Conservation (phyloP, 2,329 filamentous ascomycete genomes). For the Pestalotiopsis fici region DNA sequence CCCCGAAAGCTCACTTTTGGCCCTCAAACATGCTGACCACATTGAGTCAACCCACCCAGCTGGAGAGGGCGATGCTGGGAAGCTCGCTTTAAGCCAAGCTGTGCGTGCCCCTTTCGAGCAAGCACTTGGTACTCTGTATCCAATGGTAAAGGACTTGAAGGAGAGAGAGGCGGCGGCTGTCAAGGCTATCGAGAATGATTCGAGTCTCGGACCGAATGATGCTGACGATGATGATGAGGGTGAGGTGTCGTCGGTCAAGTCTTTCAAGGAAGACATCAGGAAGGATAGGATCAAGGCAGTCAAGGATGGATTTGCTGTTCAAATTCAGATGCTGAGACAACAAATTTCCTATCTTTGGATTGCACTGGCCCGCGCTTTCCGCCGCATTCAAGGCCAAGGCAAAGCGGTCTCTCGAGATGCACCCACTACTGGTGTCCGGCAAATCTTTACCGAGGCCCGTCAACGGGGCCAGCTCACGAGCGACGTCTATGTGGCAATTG, state of each 20-base stretch:
- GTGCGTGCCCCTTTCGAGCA: slow-evolving; percentile 84
- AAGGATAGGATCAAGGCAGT: slow-evolving; percentile 66
- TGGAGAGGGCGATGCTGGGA: slow-evolving; percentile 74
- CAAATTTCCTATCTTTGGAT: slow-evolving; percentile 96
- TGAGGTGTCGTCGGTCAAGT: slow-evolving; percentile 39
- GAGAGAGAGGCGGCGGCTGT: slow-evolving; percentile 62
- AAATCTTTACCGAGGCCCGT: slow-evolving; percentile 87
- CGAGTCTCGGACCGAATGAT: slow-evolving; percentile 32
- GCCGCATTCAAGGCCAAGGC: slow-evolving; percentile 87
- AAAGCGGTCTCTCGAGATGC: slow-evolving; percentile 46
- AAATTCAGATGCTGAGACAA: slow-evolving; percentile 75
- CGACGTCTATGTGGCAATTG: slow-evolving; percentile 92
- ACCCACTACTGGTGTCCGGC: slow-evolving; percentile 66
- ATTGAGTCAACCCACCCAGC: slow-evolving; percentile 77
- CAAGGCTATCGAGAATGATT: slow-evolving; percentile 56
- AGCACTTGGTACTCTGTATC: slow-evolving; percentile 85
- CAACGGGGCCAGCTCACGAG: slow-evolving; percentile 86
- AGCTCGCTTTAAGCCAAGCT: slow-evolving; percentile 74
- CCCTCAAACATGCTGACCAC: slow-evolving; percentile 86
- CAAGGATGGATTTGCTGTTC: slow-evolving; percentile 68
- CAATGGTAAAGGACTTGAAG: slow-evolving; percentile 73
- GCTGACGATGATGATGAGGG: slow-evolving; percentile 52
- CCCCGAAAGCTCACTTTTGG: slow-evolving; percentile 87
- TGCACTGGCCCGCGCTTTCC: slow-evolving; percentile 88
- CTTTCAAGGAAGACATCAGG: slow-evolving; percentile 53